phyloP scores from a whole-genome alignment of 2,329 filamentous ascomycete genomes.

The Purpureocillium lavendulum region DNA sequence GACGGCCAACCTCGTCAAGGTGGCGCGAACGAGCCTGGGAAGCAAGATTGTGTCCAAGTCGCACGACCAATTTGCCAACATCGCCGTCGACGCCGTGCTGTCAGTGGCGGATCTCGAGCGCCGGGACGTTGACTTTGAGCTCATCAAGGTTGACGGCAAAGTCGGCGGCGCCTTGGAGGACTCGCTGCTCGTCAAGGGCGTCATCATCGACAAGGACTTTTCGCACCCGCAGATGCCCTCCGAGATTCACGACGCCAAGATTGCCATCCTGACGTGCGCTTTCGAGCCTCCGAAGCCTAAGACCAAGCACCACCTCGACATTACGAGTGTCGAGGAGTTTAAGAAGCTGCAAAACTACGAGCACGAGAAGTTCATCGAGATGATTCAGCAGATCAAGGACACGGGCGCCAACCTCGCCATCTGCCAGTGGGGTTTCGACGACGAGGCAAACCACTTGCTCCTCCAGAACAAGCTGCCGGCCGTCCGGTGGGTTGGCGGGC shows the following conservation, averaged over 20 bases:
- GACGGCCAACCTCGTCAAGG: constrained; percentile 82
- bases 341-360: constrained; percentile 97
- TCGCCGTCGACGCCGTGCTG: constrained; percentile 92
- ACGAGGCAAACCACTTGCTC: constrained; percentile 95
- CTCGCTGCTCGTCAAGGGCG: constrained; percentile 89
- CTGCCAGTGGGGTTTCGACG: constrained; percentile 99
- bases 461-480: constrained; percentile 94
- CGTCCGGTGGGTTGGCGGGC: constrained; percentile 95
- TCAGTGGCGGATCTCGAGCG: constrained; percentile 93
- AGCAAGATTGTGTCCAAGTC: constrained; percentile 99
- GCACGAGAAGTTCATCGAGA: constrained; percentile 91
- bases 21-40: constrained; percentile 89
- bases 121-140: constrained; percentile 95
- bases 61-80: constrained; percentile 95
- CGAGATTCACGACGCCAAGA: constrained; percentile 89
- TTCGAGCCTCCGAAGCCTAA: constrained; percentile 99
- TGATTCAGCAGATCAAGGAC: constrained; percentile 97
- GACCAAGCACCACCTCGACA: constrained; percentile 99
- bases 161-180: constrained; percentile 92
- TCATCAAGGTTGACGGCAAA: constrained; percentile 99
- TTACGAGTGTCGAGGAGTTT: constrained; percentile 94
- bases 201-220: constrained; percentile 99
- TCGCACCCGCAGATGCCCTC: constrained; percentile 98
- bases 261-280: constrained; percentile 94
- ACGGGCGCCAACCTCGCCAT: constrained; percentile 96